Evolutionary conservation across 257 asterid species (phyloP), one percentile per base, ranked within the genome.

Genomic region (Linaria vulgaris): DNA sequence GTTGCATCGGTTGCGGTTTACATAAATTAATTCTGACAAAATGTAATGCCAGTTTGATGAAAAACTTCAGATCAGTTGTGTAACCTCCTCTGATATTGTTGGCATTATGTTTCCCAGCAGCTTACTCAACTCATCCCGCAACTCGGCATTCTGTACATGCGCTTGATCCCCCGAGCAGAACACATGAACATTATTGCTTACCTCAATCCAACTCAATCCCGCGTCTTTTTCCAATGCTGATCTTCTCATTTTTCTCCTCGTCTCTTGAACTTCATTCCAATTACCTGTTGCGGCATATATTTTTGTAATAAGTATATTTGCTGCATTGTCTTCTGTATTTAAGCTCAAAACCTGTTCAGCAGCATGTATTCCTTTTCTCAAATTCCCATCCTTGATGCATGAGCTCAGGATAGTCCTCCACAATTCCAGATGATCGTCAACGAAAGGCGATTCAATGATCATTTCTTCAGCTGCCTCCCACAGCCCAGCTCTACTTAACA

Each of bases 171-270:
- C 82, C 0, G 81, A 82, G 65, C 78, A 77, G 72, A 87, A 90
- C 22, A 79, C 81, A 10, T 77, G 80, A 14, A 81, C 51, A 67
- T 46, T 48, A 55, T 81, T 79, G 51, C 9, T 38, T 3, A 76
- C 76, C 72, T 86, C 89, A 61, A 79, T 77, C 94, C 96, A 91
- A 76, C 96, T 88, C 15, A 86, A 52, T 43, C 96, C 98, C 0
- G 88, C 90, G 12, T 85, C 88, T 69, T 83, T 91, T 14, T 76
- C 91, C 66, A 69, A 13, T 67, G 22, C 23, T 19, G 49, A 61
- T 39, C 38, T 70, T 60, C 82, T 83, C 66, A 81, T 75, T 64
- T 70, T 83, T 57, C 85, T 84, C 80, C 96, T 75, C 49, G 56
- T 80, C 70, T 77, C 80, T 15, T 66, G 68, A 27, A 81, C 96